Conservation (phyloP, 108 stramenopile genomes). For the Cyclotella kingstonii region DNA sequence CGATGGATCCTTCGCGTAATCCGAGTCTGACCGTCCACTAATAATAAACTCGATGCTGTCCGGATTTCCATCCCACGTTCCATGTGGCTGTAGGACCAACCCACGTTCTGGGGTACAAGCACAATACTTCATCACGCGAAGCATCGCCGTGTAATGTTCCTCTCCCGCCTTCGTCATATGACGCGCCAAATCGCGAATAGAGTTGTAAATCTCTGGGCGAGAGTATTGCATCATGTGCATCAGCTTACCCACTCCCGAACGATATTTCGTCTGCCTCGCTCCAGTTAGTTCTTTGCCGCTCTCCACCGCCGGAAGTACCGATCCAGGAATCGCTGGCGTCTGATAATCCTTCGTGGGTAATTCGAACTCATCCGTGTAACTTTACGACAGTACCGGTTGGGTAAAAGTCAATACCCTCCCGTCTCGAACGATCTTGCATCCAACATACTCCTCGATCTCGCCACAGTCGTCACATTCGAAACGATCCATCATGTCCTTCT, state of each 20-base stretch:
- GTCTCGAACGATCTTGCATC: neutral
- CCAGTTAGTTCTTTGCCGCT: neutral
- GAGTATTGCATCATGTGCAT: conserved; percentile 30
- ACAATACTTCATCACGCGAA: conserved; percentile 16
- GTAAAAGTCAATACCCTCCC: neutral
- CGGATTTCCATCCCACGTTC: conserved; percentile 27
- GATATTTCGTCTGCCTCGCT: conserved; percentile 7
- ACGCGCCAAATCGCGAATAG: conserved; percentile 5
- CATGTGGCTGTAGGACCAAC: conserved; percentile 12
- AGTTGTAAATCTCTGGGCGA: conserved; percentile 21
- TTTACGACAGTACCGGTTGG: conserved; percentile 4
- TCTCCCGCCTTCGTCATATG: neutral
- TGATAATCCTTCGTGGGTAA: neutral
- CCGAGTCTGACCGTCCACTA: conserved; percentile 17
- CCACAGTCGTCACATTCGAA: no score
- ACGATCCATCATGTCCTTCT: no score
- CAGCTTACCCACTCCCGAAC: conserved; percentile 28
- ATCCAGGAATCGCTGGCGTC: conserved; percentile 6
- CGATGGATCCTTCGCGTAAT: conserved; percentile 11
- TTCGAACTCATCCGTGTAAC: conserved; percentile 3
- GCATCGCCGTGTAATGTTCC: conserved; percentile 4
- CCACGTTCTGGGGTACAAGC: conserved; percentile 14
- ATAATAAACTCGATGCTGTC: conserved; percentile 13
- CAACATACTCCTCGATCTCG: conserved; percentile 4
- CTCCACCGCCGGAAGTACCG: neutral